Evolutionary conservation across 2,329 filamentous ascomycete genomes (phyloP), one percentile per base, ranked within the genome.

Genomic region (Penicillium sp.): DNA sequence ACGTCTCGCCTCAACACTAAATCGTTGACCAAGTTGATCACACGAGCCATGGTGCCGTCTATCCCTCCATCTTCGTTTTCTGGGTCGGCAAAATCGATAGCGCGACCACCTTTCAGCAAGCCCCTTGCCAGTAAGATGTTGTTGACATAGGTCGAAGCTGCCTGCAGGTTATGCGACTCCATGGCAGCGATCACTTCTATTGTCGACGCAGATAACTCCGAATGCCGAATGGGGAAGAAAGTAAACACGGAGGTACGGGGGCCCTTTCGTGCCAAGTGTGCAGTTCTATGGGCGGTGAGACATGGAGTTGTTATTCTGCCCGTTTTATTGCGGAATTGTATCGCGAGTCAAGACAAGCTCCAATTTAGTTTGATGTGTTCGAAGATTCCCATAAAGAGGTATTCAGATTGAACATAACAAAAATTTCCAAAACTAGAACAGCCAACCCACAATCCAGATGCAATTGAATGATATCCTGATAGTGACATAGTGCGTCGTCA

Each of bases 11-110:
- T 86, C 59, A 97, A 75, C 58, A 99, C 91, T 66, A 99, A 77
- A 72, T 99, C 94, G 75, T 99, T 96, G 49, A 99, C 86, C 25
- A 99, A 83, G 71, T 93, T 90, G 78, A 99, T 96, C 67, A 97
- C 88, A 64, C 87, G 86, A 21, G 89, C 89, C 87, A 94, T 93
- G 19, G 89, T 90, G 50, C 83, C 84, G 69, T 83, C 83, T 38
- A 85, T 81, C 17, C 75, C 75, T 19, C 82, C 82, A 62, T 87
- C 84, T 58, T 81, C 83, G 61, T 85, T 81, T 53, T 85, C 85
- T 9, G 90, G 88, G 61, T 86, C 80, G 59, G 89, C 87, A 73
- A 99, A 99, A 74, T 97, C 88, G 75, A 99, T 81, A 9, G 77
- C 69, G 49, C 70, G 74, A 43, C 79, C 83, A 78, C 85, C 82